A percentile compares a stretch with the other conserved stretches of the same genome.
Conservation (phyloP, 306 rosid species). For the Delonix regia region DNA sequence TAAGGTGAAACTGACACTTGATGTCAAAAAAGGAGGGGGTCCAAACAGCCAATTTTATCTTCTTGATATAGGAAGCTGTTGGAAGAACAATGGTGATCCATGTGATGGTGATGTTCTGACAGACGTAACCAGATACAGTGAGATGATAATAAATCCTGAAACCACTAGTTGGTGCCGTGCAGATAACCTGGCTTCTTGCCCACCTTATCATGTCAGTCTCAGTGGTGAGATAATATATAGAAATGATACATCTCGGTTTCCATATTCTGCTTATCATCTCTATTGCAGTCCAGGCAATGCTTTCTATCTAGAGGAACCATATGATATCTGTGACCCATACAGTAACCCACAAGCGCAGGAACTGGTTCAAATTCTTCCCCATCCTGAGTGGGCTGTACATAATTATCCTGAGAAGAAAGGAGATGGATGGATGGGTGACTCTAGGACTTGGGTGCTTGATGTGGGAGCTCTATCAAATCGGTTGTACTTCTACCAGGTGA, state of each 20-base stretch:
- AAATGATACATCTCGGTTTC: constrained; percentile 59
- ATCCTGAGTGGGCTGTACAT: constrained; percentile 62
- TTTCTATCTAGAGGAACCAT: constrained; percentile 46
- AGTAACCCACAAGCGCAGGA: constrained; percentile 70
- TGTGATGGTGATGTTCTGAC: neutral
- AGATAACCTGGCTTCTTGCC: constrained; percentile 52
- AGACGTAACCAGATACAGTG: neutral
- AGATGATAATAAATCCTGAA: neutral
- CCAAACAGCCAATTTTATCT: neutral
- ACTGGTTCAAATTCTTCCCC: constrained; percentile 64
- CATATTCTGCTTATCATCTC: constrained; percentile 61
- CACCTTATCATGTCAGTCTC: constrained; percentile 51
- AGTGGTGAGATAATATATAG: constrained; percentile 49
- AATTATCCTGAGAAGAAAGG: constrained; percentile 59
- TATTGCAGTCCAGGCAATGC: constrained; percentile 62
- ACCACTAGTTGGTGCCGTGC: neutral
- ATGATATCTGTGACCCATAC: constrained; percentile 61
- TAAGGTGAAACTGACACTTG: neutral
- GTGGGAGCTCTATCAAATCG: constrained; percentile 56
- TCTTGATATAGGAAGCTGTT: neutral
- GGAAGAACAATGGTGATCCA: neutral
- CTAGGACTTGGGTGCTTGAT: constrained; percentile 64
- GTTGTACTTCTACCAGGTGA: constrained; percentile 63
- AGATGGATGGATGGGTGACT: constrained; percentile 64
- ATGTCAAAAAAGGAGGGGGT: neutral